Evolutionary conservation across 768 basidiomycete species (phyloP), one percentile per base, ranked within the genome.

Genomic region (Fomitopsis serialis): DNA sequence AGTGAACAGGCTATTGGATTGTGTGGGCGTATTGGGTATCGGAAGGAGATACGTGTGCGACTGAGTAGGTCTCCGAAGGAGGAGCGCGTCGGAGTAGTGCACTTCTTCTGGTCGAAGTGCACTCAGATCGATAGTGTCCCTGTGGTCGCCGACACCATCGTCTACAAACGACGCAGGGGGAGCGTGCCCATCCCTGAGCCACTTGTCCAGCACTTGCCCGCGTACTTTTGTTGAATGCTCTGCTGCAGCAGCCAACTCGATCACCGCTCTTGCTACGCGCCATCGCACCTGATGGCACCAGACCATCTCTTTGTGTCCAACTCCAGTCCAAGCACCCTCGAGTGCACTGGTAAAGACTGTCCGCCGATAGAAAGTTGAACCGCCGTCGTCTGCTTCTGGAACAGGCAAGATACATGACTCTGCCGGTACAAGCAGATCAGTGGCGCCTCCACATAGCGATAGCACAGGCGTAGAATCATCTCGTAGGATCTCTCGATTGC

Each of bases 221-320:
- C 72, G 71, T 1, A 68, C 69, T 24, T 48, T 45, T 0, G 69
- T 59, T 8, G 67, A 61, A 2, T 13, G 12, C 17, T 34, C 25
- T 2, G 53, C 35, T 5, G 63, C 53, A n/a, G 57, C 63, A 2
- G 78, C 78, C 11, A 89, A 71, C 61, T 92, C 89, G 6, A 98
- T 70, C 23, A 85, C 84, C 19, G 84, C 81, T 49, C 90, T 77
- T 15, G 94, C 94, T 32, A 96, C 74, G 22, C 84, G 80, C 88
- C 87, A 92, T 37, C 97, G 86, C 10, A 98, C 85, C 70, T 99
- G 97, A 68, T 98, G 92, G 65, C 97, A 98, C 97, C 97, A 99
- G 3, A 98, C 92, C 82, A 98, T 95, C 55, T 91, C 95, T 40
- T 84, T 84, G 67, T 99, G 97, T 23, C 95, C 96, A 4, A 98